These are phyloP conservation scores for Amphicarpaea edgeworthii DNA, from an alignment of 306 rosid species.

Conservation along the genomic window DNA sequence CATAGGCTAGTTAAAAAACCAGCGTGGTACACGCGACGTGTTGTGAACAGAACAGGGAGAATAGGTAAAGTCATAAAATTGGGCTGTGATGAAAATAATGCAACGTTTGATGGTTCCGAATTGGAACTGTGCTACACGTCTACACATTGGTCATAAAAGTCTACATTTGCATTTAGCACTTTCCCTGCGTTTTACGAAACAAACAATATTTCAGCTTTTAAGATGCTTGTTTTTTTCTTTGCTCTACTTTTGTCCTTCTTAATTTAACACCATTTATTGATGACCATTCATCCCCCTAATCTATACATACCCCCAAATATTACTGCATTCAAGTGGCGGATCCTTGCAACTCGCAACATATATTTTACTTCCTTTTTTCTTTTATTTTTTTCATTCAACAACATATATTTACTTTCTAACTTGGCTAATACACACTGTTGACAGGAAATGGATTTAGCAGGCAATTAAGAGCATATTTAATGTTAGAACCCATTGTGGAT, in stretches of 20 bases:
- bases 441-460: not conserved
- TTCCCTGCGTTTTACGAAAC: conserved; percentile 36
- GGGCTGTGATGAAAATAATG: not conserved
- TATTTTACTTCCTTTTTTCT: not conserved
- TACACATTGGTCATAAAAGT: conserved; percentile 11
- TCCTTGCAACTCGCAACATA: conserved; percentile 5
- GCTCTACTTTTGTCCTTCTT: conserved; percentile 3
- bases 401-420: not conserved
- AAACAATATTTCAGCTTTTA: conserved; percentile 10
- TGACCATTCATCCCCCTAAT: not conserved
- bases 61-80: conserved; percentile 3
- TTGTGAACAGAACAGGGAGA: not conserved
- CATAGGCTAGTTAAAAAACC: not conserved
- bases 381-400: not conserved
- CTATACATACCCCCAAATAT: not conserved
- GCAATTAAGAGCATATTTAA: no score
- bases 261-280: not conserved
- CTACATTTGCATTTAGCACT: not conserved
- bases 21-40: not conserved
- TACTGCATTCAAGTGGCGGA: not conserved
- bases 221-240: not conserved
- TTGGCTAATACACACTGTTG: no score
- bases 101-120: not conserved
- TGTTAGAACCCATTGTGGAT: no score
- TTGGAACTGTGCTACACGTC: not conserved